Conservation (phyloP, 192 early-diverging fungal genomes). For the Backusella sp. region DNA sequence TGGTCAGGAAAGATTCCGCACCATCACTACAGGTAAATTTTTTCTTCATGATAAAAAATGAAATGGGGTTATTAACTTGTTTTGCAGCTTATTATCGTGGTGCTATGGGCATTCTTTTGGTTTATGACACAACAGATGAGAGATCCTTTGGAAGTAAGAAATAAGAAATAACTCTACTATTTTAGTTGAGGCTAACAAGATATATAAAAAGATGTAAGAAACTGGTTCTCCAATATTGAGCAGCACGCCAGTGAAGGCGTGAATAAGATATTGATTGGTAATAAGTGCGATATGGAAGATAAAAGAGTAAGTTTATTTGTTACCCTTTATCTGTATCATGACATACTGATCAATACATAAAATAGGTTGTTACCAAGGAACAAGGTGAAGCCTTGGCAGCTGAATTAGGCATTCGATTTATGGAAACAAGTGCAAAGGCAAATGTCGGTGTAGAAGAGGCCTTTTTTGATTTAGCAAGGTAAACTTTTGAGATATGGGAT, state of each 20-base stretch:
- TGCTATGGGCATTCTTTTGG: slow-evolving; percentile 98
- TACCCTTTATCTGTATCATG: too few relatives aligned
- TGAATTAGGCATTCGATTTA: slow-evolving; percentile 92
- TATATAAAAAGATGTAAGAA: slow-evolving; percentile 88
- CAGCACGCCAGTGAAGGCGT: slow-evolving; percentile 99
- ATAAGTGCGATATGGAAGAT: slow-evolving; percentile 98
- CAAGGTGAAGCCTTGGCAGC: slow-evolving; percentile 92
- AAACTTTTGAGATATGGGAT: neutral
- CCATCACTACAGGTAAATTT: slow-evolving; percentile 88
- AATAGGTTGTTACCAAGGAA: slow-evolving; percentile 78
- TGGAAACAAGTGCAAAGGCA: slow-evolving; percentile 98
- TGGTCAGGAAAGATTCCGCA: slow-evolving; percentile 98
- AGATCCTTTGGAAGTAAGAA: slow-evolving; percentile 92
- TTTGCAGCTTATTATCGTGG: slow-evolving; percentile 93
- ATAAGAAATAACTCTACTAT: neutral
- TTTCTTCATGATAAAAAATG: neutral
- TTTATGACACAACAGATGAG: slow-evolving; percentile 99
- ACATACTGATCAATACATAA: neutral
- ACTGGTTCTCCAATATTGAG: slow-evolving; percentile 99
- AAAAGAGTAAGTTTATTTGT: slow-evolving; percentile 57
- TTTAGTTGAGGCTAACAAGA: neutral
- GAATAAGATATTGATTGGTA: slow-evolving; percentile 98
- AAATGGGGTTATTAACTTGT: neutral
- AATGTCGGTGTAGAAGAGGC: slow-evolving; percentile 98
- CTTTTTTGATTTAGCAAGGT: slow-evolving; percentile 94